Percentiles rank a stretch among this genome's conserved stretches.
These are phyloP conservation scores for Pilatotrama ljubarskyi DNA, from an alignment of 768 basidiomycete species.

Conservation along the genomic window DNA sequence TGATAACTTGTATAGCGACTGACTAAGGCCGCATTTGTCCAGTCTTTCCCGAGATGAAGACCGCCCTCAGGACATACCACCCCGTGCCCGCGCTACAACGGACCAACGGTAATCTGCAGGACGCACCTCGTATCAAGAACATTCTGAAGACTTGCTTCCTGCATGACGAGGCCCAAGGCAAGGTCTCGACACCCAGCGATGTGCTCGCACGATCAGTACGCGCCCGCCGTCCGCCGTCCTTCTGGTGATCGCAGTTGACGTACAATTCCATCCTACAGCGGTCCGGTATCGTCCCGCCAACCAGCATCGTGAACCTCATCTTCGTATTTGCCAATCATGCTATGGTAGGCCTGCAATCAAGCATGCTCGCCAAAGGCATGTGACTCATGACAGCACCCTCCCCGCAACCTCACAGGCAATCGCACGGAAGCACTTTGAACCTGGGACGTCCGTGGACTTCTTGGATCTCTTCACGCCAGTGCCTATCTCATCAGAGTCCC, in stretches of 20 bases:
- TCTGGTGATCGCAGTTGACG: conserved; percentile 2
- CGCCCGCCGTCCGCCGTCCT: conserved; percentile 13
- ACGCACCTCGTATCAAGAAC: conserved; percentile 77
- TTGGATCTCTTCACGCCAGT: conserved; percentile 47
- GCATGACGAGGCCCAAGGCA: conserved; percentile 42
- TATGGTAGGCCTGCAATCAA: conserved; percentile 30
- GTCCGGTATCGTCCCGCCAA: conserved; percentile 57
- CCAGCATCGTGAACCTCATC: conserved; percentile 68
- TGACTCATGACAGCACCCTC: not conserved
- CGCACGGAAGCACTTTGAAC: conserved; percentile 40
- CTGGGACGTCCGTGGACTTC: conserved; percentile 33
- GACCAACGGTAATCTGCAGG: conserved; percentile 70
- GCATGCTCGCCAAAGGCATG: not conserved
- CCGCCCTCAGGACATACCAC: conserved; percentile 74
- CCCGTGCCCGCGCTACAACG: conserved; percentile 73
- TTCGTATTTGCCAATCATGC: conserved; percentile 66
- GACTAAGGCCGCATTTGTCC: not conserved
- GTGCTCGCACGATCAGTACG: conserved; percentile 56
- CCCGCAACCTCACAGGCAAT: conserved; percentile 27
- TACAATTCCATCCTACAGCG: conserved; percentile 28
- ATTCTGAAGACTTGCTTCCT: conserved; percentile 64
- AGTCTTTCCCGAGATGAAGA: conserved; percentile 85
- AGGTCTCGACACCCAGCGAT: conserved; percentile 56
- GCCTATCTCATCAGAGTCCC: conserved; percentile 39
- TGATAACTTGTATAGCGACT: not conserved